Evolutionary conservation across 1,284 basidiomycete species (phyloP), one percentile per base, ranked within the genome.

Genomic region (Ustilago curta): DNA sequence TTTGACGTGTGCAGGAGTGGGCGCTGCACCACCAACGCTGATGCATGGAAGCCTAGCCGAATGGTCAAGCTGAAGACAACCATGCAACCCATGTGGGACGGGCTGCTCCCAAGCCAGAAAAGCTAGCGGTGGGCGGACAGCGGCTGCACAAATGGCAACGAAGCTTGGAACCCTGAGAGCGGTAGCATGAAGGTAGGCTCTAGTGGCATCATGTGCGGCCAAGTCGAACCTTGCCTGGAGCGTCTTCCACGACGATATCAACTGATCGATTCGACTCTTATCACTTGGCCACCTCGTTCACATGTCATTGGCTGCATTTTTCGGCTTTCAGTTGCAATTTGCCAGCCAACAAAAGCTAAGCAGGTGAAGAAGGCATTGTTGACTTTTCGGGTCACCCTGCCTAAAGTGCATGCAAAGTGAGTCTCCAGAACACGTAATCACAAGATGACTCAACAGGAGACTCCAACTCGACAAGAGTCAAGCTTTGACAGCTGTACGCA

Each of bases 1-100:
- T 23, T 27, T 6, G n/a, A n/a, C n/a, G 18, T 8, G 7, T 8
- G 25, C 16, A 8, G 16, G 16, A 18, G 45, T 47, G 45, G 27
- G 43, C 42, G 45, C n/a, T 25, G 8, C 27, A 18, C 18, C 12
- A 27, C 29, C 27, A 27, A 21, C 18, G 40, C 40, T 5, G 18
- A 16, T 25, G 35, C 50, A 51, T 51, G 23, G 50, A 51, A 51
- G 50, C 50, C 32, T 37, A 35, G 35, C 49, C 23, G 21, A 27
- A n/a, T 23, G 16, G 9, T 18, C 8, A 31, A 29, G 29, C n/a
- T 7, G 16, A 21, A 12, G 35, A 40, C 50, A 51, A 51, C 21
- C 35, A 21, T n/a, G 27, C 45, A 47, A 18, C n/a, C n/a, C n/a
- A n/a, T n/a, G n/a, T n/a, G n/a, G 12, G 31, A 25, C 7, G 43